phyloP scores from a whole-genome alignment of 2,329 filamentous ascomycete genomes.

The Talaromyces sp. region DNA sequence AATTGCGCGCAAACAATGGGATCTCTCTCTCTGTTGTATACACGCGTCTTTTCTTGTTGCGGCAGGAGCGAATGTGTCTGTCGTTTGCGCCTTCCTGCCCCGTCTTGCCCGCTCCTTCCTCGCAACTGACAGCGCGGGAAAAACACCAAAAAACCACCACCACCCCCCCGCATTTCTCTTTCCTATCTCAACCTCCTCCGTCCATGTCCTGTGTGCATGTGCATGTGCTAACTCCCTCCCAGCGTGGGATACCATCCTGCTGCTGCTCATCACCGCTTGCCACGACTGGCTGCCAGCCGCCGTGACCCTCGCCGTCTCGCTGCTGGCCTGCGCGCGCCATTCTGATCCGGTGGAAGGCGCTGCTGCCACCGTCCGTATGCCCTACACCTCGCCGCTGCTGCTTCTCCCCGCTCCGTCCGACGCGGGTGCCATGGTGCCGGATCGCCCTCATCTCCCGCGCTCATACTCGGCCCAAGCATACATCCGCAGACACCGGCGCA shows the following conservation, averaged over 20 bases:
- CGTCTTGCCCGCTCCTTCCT: neutral
- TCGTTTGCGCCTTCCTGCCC: neutral
- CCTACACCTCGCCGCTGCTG: conserved; percentile 11
- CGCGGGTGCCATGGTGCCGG: neutral
- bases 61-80: neutral
- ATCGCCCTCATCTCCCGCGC: conserved; percentile 7
- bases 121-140: neutral
- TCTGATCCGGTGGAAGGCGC: neutral
- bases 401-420: neutral
- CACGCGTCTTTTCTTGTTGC: too few species aligned
- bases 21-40: too few species aligned
- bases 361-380: conserved; percentile 4
- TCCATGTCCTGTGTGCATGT: neutral
- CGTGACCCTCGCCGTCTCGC: neutral
- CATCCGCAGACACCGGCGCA: conserved; percentile 57
- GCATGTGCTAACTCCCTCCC: neutral
- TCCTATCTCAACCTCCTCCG: neutral
- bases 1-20: too few species aligned
- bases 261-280: neutral
- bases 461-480: conserved; percentile 56
- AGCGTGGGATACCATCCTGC: neutral
- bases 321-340: neutral
- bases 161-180: neutral
- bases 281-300: neutral
- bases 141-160: neutral